Conservation (phyloP, 257 asterid species). For the Ehretia macrophylla region DNA sequence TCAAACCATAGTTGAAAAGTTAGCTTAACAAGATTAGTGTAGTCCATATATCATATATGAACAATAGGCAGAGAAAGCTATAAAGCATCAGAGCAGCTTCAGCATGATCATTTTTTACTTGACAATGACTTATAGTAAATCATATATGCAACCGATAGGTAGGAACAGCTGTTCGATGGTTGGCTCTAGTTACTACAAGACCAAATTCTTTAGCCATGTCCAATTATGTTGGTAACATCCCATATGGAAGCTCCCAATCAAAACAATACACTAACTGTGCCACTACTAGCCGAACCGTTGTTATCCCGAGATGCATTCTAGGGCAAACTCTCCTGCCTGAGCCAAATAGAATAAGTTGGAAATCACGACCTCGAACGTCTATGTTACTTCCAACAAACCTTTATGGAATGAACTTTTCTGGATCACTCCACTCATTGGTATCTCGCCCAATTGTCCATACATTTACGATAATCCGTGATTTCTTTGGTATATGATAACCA, state of each 20-base stretch:
- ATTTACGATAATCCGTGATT: slow-evolving; percentile 38
- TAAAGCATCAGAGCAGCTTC: too few relatives aligned
- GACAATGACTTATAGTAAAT: background rate
- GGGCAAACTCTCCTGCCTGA: slow-evolving; percentile 57
- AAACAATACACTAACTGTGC: slow-evolving; percentile 60
- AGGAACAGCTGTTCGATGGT: slow-evolving; percentile 26
- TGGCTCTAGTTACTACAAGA: slow-evolving; percentile 25
- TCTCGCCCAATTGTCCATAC: slow-evolving; percentile 42
- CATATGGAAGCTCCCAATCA: slow-evolving; percentile 49
- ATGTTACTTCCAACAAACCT: slow-evolving; percentile 36
- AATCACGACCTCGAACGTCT: slow-evolving; percentile 45
- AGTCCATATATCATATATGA: too few relatives aligned
- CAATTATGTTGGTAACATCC: slow-evolving; percentile 30
- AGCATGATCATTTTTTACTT: too few relatives aligned
- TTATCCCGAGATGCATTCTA: slow-evolving; percentile 44
- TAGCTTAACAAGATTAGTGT: too few relatives aligned
- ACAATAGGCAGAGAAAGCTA: too few relatives aligned
- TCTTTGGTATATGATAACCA: slow-evolving; percentile 39
- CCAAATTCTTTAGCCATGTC: slow-evolving; percentile 48
- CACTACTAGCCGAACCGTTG: slow-evolving; percentile 35
- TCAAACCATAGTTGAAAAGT: too few relatives aligned
- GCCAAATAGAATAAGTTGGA: slow-evolving; percentile 49
- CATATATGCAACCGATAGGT: slow-evolving; percentile 11
- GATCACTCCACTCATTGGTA: slow-evolving; percentile 38
- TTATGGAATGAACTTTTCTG: slow-evolving; percentile 47